phyloP scores from a whole-genome alignment of 305 asterid genomes.

The Fraxinus sp. region DNA sequence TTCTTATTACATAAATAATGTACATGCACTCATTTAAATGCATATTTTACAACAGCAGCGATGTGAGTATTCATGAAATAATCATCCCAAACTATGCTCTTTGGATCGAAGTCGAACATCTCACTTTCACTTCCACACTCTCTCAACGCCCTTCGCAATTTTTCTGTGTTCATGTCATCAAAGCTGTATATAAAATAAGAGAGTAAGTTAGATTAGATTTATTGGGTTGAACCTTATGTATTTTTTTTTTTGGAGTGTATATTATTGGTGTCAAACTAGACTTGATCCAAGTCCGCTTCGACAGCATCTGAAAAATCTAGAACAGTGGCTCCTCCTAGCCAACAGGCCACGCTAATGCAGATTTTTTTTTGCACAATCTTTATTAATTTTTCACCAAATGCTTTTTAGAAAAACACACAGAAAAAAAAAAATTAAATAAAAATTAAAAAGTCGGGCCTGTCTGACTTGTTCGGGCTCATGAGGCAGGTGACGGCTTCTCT shows the following conservation, averaged over 20 bases:
- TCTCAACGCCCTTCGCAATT: conserved; percentile 36
- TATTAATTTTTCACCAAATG: not conserved
- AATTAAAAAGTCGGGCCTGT: not conserved
- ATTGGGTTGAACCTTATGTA: not conserved
- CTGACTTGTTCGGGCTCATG: not conserved
- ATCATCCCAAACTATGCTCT: conserved; percentile 65
- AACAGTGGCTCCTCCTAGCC: too few relatives aligned
- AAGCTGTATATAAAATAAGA: conserved; percentile 37
- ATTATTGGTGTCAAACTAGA: not conserved
- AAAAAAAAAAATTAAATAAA: too few relatives aligned
- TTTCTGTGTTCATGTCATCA: conserved; percentile 77
- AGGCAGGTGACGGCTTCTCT: not conserved
- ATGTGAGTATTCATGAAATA: conserved; percentile 63
- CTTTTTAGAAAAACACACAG: not conserved
- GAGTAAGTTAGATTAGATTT: not conserved
- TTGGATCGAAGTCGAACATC: conserved; percentile 60
- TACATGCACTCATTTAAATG: conserved; percentile 19
- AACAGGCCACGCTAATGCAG: too few relatives aligned
- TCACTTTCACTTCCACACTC: conserved; percentile 38
- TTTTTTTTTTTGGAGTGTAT: too few relatives aligned
- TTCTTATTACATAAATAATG: not conserved
- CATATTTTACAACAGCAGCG: conserved; percentile 60
- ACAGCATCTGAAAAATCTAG: too few relatives aligned
- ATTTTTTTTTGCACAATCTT: too few relatives aligned
- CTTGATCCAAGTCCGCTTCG: not conserved